Conservation (phyloP, 352 stramenopile species). For the Peronospora tabacina region DNA sequence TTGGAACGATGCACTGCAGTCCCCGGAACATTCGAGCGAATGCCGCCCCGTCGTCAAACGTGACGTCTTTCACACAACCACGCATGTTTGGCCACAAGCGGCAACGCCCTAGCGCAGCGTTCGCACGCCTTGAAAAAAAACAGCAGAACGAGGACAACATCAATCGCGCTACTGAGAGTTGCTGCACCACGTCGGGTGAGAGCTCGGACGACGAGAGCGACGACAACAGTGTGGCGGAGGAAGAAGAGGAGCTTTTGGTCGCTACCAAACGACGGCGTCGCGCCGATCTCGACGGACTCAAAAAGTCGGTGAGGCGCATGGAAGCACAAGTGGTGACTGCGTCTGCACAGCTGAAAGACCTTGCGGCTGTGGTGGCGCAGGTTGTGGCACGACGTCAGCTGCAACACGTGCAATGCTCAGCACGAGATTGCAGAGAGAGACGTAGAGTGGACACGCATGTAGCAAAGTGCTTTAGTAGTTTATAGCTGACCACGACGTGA, state of each 20-base stretch:
- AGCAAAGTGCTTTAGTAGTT: constrained; percentile 12
- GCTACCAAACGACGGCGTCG: constrained; percentile 31
- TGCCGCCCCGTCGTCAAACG: background rate
- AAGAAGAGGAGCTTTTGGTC: constrained; percentile 10
- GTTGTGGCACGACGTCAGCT: constrained; percentile 33
- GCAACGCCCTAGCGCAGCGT: constrained; percentile 15
- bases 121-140: background rate
- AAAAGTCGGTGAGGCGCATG: constrained; percentile 33
- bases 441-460: constrained; percentile 1
- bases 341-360: constrained; percentile 36
- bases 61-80: background rate
- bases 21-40: constrained; percentile 4
- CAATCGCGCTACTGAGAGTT: constrained; percentile 5
- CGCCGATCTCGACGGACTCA: constrained; percentile 24
- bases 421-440: constrained; percentile 10
- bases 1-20: constrained; percentile 7
- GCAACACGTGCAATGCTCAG: constrained; percentile 4
- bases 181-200: constrained; percentile 28
- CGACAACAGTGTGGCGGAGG: constrained; percentile 8
- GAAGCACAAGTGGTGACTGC: constrained; percentile 39
- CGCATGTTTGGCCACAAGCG: constrained; percentile 25
- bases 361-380: constrained; percentile 36
- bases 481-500: constrained; percentile 12
- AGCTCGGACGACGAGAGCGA: constrained; percentile 30
- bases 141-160: background rate